A percentile compares a stretch with the other conserved stretches of the same genome.
phyloP scores from a whole-genome alignment of 495 filamentous ascomycete genomes.

The Achaetomiella virescens region DNA sequence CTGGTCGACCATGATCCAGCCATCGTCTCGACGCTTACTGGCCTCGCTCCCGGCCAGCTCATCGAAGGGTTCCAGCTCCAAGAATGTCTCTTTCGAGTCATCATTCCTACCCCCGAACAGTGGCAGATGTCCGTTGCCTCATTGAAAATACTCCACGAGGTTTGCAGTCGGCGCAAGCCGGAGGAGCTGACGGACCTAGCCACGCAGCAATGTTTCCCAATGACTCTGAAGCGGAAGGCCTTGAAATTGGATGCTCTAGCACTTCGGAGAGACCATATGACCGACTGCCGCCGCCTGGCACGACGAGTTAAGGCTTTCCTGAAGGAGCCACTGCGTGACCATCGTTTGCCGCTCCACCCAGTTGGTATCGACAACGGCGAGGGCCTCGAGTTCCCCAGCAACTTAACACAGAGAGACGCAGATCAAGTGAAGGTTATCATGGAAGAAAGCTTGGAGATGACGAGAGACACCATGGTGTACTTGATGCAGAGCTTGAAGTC shows the following conservation, averaged over 20 bases:
- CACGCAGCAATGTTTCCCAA: conserved; percentile 13
- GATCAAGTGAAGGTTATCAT: not conserved
- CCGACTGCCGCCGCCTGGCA: conserved; percentile 35
- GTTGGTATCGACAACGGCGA: conserved; percentile 45
- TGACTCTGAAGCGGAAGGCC: conserved; percentile 8
- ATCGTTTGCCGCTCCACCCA: conserved; percentile 42
- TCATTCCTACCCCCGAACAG: conserved; percentile 17
- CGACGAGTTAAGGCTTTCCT: conserved; percentile 27
- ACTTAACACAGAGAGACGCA: not conserved
- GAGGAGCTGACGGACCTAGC: conserved; percentile 10
- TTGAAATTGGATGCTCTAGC: conserved; percentile 49
- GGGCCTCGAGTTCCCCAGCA: conserved; percentile 27
- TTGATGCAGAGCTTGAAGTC: conserved; percentile 28
- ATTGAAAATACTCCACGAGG: conserved; percentile 20
- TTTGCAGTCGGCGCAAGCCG: conserved; percentile 13
- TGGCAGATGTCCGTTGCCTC: conserved; percentile 13
- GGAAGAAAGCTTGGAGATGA: conserved; percentile 20
- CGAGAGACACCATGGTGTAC: conserved; percentile 13
- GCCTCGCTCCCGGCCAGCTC: conserved; percentile 10
- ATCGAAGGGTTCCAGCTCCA: conserved; percentile 13
- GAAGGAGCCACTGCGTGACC: conserved; percentile 29
- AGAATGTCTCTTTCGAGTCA: conserved; percentile 21
- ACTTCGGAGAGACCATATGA: conserved; percentile 44
- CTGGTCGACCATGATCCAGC: conserved; percentile 9
- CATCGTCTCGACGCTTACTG: conserved; percentile 15